Evolutionary conservation across 345 rosid genomes (phyloP).

Genomic region (Dovyalis caffra): DNA sequence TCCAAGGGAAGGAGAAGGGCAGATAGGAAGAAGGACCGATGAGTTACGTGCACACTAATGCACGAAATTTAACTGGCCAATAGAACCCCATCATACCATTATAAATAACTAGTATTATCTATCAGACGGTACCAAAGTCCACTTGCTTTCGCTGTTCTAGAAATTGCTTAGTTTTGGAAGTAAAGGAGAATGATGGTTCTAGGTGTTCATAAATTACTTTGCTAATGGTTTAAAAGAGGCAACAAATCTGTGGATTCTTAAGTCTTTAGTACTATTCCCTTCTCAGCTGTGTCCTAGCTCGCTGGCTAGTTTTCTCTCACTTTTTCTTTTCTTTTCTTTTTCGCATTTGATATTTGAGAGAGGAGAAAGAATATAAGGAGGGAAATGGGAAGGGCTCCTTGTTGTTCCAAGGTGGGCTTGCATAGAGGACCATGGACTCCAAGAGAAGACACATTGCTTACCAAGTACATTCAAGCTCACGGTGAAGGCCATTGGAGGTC

Average conservation of each 20-base stretch:
- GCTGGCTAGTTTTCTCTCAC: background rate
- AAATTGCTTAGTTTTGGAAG: background rate
- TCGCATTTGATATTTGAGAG: background rate
- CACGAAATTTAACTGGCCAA: background rate
- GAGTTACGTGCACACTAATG: slow-evolving; percentile 2
- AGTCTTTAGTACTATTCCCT: background rate
- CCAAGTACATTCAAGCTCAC: slow-evolving; percentile 45
- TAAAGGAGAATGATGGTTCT: background rate
- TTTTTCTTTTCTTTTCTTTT: background rate
- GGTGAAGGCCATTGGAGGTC: slow-evolving; percentile 71
- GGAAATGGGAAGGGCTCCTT: slow-evolving; percentile 58
- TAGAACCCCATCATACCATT: background rate
- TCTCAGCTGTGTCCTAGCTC: background rate
- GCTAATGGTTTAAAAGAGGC: background rate
- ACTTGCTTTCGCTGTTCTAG: background rate
- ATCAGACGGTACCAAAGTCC: too few species aligned
- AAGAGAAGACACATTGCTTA: slow-evolving; percentile 56
- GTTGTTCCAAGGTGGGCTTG: slow-evolving; percentile 62
- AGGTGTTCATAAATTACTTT: background rate
- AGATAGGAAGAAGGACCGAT: slow-evolving; percentile 36
- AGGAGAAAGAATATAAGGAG: slow-evolving; percentile 6
- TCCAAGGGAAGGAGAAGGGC: slow-evolving; percentile 27
- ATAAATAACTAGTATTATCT: too few species aligned
- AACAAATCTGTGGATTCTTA: background rate
- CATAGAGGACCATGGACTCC: slow-evolving; percentile 67